phyloP scores from a whole-genome alignment of 148 eudicot species.

The Arbutus unedo region DNA sequence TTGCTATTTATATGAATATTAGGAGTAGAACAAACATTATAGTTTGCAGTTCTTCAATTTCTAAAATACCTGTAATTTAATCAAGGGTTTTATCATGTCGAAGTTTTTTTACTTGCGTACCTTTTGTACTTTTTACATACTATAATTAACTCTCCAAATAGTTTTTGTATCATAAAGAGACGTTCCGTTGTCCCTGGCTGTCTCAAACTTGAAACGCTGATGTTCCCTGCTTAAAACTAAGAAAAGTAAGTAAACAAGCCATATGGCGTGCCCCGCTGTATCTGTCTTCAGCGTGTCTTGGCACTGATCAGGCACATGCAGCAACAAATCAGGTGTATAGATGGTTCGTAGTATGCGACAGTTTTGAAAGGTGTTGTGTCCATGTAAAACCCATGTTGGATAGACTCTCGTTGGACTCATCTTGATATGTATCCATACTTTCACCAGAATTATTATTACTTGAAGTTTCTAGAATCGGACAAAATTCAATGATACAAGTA shows the following conservation, averaged over 20 bases:
- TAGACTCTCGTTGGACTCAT: no score
- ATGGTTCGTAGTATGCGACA: no score
- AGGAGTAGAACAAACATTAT: background rate
- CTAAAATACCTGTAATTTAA: background rate
- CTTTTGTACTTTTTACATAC: background rate
- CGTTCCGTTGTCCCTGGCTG: background rate
- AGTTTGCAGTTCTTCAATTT: background rate
- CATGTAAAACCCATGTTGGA: no score
- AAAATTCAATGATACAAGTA: background rate
- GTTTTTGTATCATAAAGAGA: background rate
- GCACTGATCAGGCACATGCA: no score
- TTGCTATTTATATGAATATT: background rate
- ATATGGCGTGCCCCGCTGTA: no score
- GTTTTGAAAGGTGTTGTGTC: no score
- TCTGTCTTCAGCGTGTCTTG: no score
- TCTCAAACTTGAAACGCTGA: background rate
- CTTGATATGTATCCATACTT: no score
- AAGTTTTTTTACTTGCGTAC: background rate
- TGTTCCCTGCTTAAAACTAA: background rate
- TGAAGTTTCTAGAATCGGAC: no score
- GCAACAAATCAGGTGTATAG: no score
- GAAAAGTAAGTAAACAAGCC: no score
- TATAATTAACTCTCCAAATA: background rate
- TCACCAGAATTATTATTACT: no score
- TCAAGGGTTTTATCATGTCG: background rate